Conservation (phyloP, 768 basidiomycete species). For the Mycena filopes region DNA sequence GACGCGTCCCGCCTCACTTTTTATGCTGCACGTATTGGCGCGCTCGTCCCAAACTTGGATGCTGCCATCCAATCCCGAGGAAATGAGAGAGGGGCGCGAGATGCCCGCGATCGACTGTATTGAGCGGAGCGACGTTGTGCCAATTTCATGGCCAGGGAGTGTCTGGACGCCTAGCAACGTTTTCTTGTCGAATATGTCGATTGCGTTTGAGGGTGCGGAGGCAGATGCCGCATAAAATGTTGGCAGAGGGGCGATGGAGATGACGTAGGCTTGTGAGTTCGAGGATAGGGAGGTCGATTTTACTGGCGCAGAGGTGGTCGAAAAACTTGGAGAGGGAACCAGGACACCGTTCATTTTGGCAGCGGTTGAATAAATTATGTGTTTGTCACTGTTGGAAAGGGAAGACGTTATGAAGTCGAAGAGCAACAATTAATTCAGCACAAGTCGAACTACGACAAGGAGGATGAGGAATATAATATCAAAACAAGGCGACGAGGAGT, state of each 20-base stretch:
- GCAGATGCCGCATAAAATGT: slow-evolving; percentile 67
- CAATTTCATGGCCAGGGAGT: slow-evolving; percentile 66
- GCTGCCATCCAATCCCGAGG: slow-evolving; percentile 77
- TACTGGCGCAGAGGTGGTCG: slow-evolving; percentile 31
- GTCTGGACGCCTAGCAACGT: slow-evolving; percentile 58
- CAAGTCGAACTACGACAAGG: too few species aligned
- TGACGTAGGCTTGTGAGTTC: slow-evolving; percentile 60
- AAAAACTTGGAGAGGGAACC: slow-evolving; percentile 24
- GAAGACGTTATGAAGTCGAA: neutral
- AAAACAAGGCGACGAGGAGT: neutral
- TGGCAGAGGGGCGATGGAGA: slow-evolving; percentile 63
- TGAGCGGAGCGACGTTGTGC: slow-evolving; percentile 66
- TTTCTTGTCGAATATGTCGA: slow-evolving; percentile 73
- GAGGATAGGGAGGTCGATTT: slow-evolving; percentile 48
- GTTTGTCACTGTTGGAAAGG: neutral
- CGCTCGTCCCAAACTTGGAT: slow-evolving; percentile 84
- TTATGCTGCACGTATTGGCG: slow-evolving; percentile 58
- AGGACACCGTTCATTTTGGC: slow-evolving; percentile 15
- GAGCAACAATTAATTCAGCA: too few species aligned
- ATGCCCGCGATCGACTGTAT: slow-evolving; percentile 54
- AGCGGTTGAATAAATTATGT: neutral
- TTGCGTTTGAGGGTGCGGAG: slow-evolving; percentile 72
- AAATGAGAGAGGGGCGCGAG: slow-evolving; percentile 60
- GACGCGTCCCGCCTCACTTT: slow-evolving; percentile 59
- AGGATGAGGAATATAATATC: too few species aligned